phyloP scores from a whole-genome alignment of 1,284 basidiomycete species.

The Rhizoctonia solani region DNA sequence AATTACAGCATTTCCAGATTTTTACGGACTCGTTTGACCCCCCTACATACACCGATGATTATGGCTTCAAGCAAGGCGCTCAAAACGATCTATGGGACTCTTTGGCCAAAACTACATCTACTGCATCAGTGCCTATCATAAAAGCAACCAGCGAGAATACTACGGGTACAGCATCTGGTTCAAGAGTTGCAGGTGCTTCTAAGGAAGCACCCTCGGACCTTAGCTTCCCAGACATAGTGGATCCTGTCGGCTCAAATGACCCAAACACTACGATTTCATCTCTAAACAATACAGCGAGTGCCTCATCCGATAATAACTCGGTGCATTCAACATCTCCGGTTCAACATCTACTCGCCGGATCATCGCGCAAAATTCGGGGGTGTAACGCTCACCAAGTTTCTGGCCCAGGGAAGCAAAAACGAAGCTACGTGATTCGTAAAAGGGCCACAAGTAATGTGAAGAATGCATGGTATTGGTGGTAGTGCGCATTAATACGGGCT shows the following conservation, averaged over 20 bases:
- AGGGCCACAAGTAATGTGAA: background rate
- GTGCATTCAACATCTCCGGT: slow-evolving; percentile 11
- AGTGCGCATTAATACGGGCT: background rate
- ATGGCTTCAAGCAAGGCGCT: slow-evolving; percentile 61
- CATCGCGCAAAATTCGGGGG: slow-evolving; percentile 5
- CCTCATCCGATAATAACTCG: background rate
- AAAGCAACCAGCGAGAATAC: too few species aligned
- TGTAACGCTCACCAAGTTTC: slow-evolving; percentile 5
- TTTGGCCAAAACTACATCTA: slow-evolving; percentile 18
- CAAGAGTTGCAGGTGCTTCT: too few species aligned
- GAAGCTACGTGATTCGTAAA: slow-evolving; percentile 17
- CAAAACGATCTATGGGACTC: slow-evolving; percentile 63
- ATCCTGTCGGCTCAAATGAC: background rate
- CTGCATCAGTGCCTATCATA: background rate
- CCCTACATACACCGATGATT: slow-evolving; percentile 60
- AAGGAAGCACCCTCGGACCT: too few species aligned
- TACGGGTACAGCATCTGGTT: too few species aligned
- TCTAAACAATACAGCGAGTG: background rate
- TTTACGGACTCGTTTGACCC: slow-evolving; percentile 59
- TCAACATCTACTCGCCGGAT: slow-evolving; percentile 9
- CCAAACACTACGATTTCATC: background rate
- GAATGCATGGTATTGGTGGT: slow-evolving; percentile 18
- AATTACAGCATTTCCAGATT: slow-evolving; percentile 47
- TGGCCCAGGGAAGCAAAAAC: slow-evolving; percentile 1
- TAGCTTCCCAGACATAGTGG: too few species aligned